These are phyloP conservation scores for Vitis hybrid DNA, from an alignment of 177 flowering plant species.

Conservation along the genomic window DNA sequence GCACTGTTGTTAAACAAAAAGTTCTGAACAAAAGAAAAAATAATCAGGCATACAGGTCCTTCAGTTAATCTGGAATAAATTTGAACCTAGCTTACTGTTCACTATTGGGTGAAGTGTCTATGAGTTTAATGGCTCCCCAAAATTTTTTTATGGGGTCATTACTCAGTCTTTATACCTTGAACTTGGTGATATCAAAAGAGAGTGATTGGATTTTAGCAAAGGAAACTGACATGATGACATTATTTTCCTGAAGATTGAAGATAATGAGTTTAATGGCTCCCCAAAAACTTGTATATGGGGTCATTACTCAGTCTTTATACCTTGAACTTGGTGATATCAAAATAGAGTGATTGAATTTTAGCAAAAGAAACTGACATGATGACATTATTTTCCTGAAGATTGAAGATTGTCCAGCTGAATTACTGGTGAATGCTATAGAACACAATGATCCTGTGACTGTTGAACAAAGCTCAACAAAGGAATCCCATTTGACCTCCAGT, in stretches of 20 bases:
- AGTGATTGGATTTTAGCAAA: not conserved
- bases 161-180: not conserved
- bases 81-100: not conserved
- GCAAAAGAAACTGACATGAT: constrained; percentile 4
- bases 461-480: constrained; percentile 25
- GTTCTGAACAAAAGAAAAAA: not conserved
- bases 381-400: constrained; percentile 33
- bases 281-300: not conserved
- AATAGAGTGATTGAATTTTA: not conserved
- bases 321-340: not conserved
- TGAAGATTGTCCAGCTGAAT: constrained; percentile 43
- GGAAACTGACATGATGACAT: constrained; percentile 7
- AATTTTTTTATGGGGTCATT: not conserved
- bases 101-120: not conserved
- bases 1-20: too few species aligned
- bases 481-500: constrained; percentile 17
- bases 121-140: not conserved
- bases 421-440: constrained; percentile 30
- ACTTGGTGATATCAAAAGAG: not conserved
- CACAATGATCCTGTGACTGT: constrained; percentile 13
- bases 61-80: not conserved
- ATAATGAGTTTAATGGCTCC: constrained; percentile 1
- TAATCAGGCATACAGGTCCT: not conserved
- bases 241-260: constrained; percentile 46
- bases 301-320: not conserved